Evolutionary conservation across 495 filamentous ascomycete genomes (phyloP).

Genomic region (Podospora anserina): DNA sequence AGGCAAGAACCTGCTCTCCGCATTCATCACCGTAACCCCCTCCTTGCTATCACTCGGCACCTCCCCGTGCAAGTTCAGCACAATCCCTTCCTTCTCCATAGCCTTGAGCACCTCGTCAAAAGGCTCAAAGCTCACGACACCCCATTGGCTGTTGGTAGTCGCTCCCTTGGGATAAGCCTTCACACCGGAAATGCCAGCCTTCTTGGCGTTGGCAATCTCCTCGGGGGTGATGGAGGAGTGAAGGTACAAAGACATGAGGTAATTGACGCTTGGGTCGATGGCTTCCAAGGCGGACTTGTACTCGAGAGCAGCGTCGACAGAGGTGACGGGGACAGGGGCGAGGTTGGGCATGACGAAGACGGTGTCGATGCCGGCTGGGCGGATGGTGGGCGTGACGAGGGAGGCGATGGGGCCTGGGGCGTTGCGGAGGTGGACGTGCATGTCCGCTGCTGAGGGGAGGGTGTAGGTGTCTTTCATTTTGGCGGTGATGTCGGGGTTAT

Average conservation of each 20-base stretch:
- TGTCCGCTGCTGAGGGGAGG: conserved; percentile 66
- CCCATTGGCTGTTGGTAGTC: conserved; percentile 82
- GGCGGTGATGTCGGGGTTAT: background rate
- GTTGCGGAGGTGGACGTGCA: conserved; percentile 69
- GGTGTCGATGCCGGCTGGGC: conserved; percentile 66
- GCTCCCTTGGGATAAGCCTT: conserved; percentile 56
- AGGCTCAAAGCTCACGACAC: conserved; percentile 66
- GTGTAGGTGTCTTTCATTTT: conserved; percentile 47
- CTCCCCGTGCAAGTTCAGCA: conserved; percentile 62
- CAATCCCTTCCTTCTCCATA: conserved; percentile 58
- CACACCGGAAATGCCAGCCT: conserved; percentile 61
- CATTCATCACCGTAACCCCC: conserved; percentile 73
- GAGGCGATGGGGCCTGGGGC: conserved; percentile 68
- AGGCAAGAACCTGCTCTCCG: conserved; percentile 79
- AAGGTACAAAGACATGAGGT: conserved; percentile 87
- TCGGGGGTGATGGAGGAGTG: conserved; percentile 68
- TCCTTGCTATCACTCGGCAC: conserved; percentile 54
- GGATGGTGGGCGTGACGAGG: conserved; percentile 72
- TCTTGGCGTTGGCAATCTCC: conserved; percentile 68
- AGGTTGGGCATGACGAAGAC: conserved; percentile 62
- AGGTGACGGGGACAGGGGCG: conserved; percentile 65
- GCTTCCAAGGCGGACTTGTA: conserved; percentile 66
- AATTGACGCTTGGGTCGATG: conserved; percentile 70
- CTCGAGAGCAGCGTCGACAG: conserved; percentile 67
- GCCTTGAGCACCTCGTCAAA: conserved; percentile 73